Evolutionary conservation across 228 moss, liverwort and hornwort species (phyloP).

Genomic region (Sphagnum magellanicum): DNA sequence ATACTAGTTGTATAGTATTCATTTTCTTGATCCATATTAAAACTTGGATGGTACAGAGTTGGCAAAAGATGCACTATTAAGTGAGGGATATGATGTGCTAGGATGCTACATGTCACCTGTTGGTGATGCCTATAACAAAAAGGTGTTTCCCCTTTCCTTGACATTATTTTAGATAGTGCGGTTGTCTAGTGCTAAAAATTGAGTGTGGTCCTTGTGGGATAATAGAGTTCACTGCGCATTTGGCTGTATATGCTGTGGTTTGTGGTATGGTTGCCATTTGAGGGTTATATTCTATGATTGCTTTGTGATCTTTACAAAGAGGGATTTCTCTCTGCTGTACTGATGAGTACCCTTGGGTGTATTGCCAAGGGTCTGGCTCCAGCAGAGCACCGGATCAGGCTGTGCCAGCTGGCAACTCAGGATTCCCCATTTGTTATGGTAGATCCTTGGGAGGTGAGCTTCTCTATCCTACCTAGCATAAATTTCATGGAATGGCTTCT

Average conservation of each 20-base stretch:
- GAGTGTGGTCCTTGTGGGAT: too few relatives aligned
- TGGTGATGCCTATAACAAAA: conserved; percentile 76
- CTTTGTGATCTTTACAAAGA: too few relatives aligned
- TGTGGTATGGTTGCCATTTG: too few relatives aligned
- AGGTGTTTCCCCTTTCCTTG: conserved; percentile 40
- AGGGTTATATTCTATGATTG: too few relatives aligned
- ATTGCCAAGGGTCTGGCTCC: conserved; percentile 85
- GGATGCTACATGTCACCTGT: conserved; percentile 97
- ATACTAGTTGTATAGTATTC: too few relatives aligned
- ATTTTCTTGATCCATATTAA: too few relatives aligned
- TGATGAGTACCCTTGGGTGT: conserved; percentile 25
- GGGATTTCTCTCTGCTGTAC: neutral
- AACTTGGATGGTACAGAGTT: conserved; percentile 39
- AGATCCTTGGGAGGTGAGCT: conserved; percentile 95
- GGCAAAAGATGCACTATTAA: conserved; percentile 77
- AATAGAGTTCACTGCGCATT: too few relatives aligned
- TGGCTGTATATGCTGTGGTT: too few relatives aligned
- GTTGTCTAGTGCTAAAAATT: too few relatives aligned
- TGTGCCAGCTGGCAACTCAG: conserved; percentile 84
- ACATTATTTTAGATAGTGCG: too few relatives aligned
- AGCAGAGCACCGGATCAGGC: conserved; percentile 83
- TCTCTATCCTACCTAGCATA: neutral
- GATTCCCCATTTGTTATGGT: conserved; percentile 97
- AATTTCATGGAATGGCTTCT: too few relatives aligned
- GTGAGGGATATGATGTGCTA: conserved; percentile 82